phyloP scores from a whole-genome alignment of 495 filamentous ascomycete species.

The Terfezia claveryi region DNA sequence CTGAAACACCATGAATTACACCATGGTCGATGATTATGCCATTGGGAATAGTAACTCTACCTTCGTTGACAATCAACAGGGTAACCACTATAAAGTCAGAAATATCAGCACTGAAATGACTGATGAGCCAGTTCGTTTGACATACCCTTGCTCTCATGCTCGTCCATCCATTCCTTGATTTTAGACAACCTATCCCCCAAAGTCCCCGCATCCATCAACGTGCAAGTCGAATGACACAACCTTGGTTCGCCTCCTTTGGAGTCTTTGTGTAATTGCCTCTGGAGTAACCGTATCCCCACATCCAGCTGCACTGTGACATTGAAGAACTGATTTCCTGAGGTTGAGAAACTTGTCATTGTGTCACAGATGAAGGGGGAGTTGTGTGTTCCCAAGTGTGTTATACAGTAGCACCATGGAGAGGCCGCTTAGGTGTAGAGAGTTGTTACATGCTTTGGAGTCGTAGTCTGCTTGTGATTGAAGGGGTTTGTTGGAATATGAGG shows the following conservation, averaged over 20 bases:
- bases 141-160: conserved; percentile 32
- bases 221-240: conserved; percentile 45
- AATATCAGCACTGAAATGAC: neutral
- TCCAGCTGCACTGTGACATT: conserved; percentile 42
- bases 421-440: conserved; percentile 37
- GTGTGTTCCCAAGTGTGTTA: conserved; percentile 50
- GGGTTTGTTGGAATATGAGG: neutral
- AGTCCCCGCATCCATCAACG: conserved; percentile 40
- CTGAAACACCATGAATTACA: no score
- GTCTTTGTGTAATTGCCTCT: conserved; percentile 39
- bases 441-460: conserved; percentile 35
- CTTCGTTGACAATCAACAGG: conserved; percentile 47
- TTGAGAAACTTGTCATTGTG: conserved; percentile 27
- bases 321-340: conserved; percentile 46
- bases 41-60: conserved; percentile 21
- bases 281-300: conserved; percentile 45
- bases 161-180: conserved; percentile 43
- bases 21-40: no score
- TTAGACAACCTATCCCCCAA: conserved; percentile 32
- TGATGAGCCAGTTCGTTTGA: neutral
- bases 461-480: neutral
- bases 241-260: conserved; percentile 27
- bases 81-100: conserved; percentile 31
- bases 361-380: conserved; percentile 43
- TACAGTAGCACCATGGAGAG: conserved; percentile 36